Evolutionary conservation across 345 rosid species (phyloP).

Genomic region (Eucalyptus tenuipes): DNA sequence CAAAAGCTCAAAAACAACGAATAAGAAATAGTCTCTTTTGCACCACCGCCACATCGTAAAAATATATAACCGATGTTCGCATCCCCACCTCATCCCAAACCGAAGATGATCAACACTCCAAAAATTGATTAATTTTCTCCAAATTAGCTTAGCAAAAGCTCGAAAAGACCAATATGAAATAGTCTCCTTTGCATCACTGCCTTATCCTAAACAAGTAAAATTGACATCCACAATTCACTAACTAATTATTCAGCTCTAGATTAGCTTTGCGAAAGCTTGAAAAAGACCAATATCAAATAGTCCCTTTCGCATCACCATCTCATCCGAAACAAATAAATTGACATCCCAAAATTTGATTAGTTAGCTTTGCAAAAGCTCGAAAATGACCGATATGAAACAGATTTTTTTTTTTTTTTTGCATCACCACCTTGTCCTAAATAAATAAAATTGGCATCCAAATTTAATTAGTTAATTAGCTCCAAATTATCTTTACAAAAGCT

Average conservation of each 20-base stretch:
- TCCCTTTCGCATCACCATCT: background rate
- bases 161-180: background rate
- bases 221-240: background rate
- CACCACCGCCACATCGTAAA: background rate
- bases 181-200: background rate
- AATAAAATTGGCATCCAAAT: background rate
- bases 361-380: background rate
- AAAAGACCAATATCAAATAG: no score
- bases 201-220: background rate
- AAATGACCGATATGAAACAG: background rate
- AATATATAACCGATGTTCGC: rapidly evolving
- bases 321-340: background rate
- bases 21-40: background rate
- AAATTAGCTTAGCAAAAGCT: background rate
- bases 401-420: background rate
- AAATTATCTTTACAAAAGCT: background rate
- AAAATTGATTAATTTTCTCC: background rate
- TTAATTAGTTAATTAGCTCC: background rate
- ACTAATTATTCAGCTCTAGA: background rate
- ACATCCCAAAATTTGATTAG: background rate
- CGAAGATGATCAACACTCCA: no score
- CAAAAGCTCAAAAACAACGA: background rate
- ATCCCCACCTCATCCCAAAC: background rate
- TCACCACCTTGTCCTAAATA: background rate
- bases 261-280: background rate